Evolutionary conservation across 371 early-diverging fungal species (phyloP), one percentile per base, ranked within the genome.

Genomic region (Mucor irregularis): DNA sequence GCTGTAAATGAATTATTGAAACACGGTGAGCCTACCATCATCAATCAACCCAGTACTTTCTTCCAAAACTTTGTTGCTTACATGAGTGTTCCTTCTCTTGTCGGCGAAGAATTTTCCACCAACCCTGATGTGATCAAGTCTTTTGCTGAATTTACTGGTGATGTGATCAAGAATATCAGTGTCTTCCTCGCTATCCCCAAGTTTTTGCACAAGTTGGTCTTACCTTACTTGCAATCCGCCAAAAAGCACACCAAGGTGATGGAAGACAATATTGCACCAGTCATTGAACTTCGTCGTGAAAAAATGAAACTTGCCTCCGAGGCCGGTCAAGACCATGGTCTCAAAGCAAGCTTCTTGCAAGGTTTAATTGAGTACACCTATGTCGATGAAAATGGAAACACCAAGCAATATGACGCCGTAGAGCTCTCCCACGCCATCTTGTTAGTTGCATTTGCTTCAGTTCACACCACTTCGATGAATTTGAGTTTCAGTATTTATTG

Each of bases 381-480:
- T 1, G 58, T 45, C 7, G 64, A 69, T 24, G 67, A 71, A 21
- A 49, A 55, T 11, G 25, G 35, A 3, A 30, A 43, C 8, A 9
- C 14, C 13, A 17, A 17, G 1, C 1, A 14, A 2, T 66, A 56
- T 19, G 42, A 56, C 4, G 61, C 58, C 3, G 44, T 51, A 4
- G 61, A 69, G 30, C 43, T 71, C 3, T 48, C 65, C 11, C 53
- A 62, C 6, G 25, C 62, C 14, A 44, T 69, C 9, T 46, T 75
- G n/a, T 19, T 69, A 16, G 16, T 72, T 26, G 76, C 73, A 2
- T 75, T 73, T 51, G 73, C 75, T 3, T 66, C 75, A 14, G 75
- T 72, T 0, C 75, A 75, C 21, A 68, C 71, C 1, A 72, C 70
- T 6, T 58, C 70, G 0, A 57, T 50, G 53, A 62, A 69, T n/a